phyloP scores from a whole-genome alignment of 176 grass and related monocot species.

The Puccinellia tenuiflora region DNA sequence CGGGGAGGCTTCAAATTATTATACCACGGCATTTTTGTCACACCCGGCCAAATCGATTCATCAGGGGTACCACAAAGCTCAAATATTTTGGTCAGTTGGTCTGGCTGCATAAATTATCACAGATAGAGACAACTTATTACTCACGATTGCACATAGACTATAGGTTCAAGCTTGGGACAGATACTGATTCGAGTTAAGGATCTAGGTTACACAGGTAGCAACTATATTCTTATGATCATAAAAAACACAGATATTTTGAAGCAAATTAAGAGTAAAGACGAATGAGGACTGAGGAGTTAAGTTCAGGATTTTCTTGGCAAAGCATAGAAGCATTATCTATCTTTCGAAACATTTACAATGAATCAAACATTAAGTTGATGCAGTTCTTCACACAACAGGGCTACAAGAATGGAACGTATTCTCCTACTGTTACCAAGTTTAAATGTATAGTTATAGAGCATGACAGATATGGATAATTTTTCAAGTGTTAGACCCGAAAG shows the following conservation, averaged over 20 bases:
- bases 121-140: neutral
- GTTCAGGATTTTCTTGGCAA: neutral
- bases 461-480: neutral
- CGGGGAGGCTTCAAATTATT: conserved; percentile 84
- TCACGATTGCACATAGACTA: neutral
- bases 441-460: neutral
- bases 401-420: neutral
- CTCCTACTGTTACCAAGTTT: neutral
- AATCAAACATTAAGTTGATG: neutral
- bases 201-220: neutral
- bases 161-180: neutral
- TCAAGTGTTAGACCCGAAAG: neutral
- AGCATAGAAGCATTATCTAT: too few relatives aligned
- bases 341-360: neutral
- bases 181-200: neutral
- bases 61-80: conserved; percentile 92
- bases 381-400: neutral
- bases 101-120: conserved; percentile 38
- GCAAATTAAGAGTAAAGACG: neutral
- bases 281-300: neutral
- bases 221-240: neutral
- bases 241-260: neutral
- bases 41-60: conserved; percentile 77
- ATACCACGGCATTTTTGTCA: conserved; percentile 91
- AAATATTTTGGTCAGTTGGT: conserved; percentile 86